phyloP scores from a whole-genome alignment of 2,329 filamentous ascomycete genomes.

The Pestalotiopsis sp. region DNA sequence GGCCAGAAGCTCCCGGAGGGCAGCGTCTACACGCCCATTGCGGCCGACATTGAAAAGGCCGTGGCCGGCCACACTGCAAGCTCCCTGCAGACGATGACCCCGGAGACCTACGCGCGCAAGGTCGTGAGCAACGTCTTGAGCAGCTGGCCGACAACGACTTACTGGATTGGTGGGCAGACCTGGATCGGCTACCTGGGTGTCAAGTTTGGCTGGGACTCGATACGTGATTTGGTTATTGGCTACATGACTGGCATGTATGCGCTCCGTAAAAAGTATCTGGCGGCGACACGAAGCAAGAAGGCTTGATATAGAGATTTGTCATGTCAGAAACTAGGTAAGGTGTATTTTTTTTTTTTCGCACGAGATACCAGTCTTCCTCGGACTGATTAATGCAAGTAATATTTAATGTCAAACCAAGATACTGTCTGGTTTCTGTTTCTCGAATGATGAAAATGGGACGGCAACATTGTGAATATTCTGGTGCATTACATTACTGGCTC shows the following conservation, averaged over 20 bases:
- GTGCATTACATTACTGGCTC: too few species aligned
- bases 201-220: constrained; percentile 14
- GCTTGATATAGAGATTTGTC: not conserved
- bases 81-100: constrained; percentile 12
- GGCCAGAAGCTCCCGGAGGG: constrained; percentile 12
- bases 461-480: too few species aligned
- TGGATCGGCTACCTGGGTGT: constrained; percentile 13
- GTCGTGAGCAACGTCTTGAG: constrained; percentile 19
- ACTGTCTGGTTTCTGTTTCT: too few species aligned
- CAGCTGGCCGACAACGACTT: constrained; percentile 13
- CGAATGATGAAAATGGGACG: too few species aligned
- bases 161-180: constrained; percentile 20
- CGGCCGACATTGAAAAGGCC: constrained; percentile 17
- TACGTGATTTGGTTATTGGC: constrained; percentile 18
- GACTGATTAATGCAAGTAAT: too few species aligned
- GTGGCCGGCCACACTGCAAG: constrained; percentile 15
- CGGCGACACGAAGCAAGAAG: not conserved
- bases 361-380: not conserved
- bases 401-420: too few species aligned
- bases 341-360: not conserved
- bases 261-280: constrained; percentile 12
- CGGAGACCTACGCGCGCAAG: constrained; percentile 16
- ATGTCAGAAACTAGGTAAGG: not conserved
- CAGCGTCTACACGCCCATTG: constrained; percentile 18
- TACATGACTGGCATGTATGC: constrained; percentile 11